A percentile compares a stretch with the other conserved stretches of the same genome.
Evolutionary conservation across 768 basidiomycete species (phyloP).

Genomic region (Serendipita sp.): DNA sequence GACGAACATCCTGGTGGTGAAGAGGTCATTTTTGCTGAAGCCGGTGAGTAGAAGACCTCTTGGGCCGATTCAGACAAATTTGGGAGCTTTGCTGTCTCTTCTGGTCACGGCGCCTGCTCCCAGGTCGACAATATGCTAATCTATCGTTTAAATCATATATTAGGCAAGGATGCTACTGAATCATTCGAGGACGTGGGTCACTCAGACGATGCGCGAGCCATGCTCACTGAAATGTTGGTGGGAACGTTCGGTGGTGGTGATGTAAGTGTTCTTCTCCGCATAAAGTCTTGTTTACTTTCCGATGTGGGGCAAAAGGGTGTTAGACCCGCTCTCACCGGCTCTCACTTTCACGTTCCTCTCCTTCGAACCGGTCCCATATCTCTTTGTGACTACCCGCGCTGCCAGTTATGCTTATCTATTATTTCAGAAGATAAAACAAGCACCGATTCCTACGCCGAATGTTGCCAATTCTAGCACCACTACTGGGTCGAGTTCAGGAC

Average conservation of each 20-base stretch:
- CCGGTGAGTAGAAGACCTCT: constrained; percentile 37
- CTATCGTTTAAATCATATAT: neutral
- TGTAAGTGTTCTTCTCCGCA: constrained; percentile 25
- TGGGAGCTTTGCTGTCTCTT: neutral
- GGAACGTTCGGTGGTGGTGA: constrained; percentile 65
- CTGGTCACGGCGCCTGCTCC: neutral
- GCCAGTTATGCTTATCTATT: constrained; percentile 22
- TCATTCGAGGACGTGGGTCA: constrained; percentile 99
- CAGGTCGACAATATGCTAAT: neutral
- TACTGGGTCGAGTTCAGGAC: constrained; percentile 25
- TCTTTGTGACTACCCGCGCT: constrained; percentile 12
- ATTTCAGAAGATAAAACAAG: neutral
- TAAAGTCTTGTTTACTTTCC: neutral
- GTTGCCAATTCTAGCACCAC: neutral
- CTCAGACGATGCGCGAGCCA: constrained; percentile 88
- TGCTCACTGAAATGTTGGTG: constrained; percentile 61
- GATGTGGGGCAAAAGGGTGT: neutral
- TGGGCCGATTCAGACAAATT: neutral
- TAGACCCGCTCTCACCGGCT: neutral
- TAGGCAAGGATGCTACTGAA: constrained; percentile 91
- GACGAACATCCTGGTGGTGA: constrained; percentile 99
- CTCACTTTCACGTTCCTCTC: neutral
- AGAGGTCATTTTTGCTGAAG: constrained; percentile 89
- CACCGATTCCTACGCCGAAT: neutral
- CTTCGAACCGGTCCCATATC: constrained; percentile 5